These are phyloP conservation scores for Zygosaccharomyces sapae DNA, from an alignment of 1,139 yeast genomes.

Conservation along the genomic window DNA sequence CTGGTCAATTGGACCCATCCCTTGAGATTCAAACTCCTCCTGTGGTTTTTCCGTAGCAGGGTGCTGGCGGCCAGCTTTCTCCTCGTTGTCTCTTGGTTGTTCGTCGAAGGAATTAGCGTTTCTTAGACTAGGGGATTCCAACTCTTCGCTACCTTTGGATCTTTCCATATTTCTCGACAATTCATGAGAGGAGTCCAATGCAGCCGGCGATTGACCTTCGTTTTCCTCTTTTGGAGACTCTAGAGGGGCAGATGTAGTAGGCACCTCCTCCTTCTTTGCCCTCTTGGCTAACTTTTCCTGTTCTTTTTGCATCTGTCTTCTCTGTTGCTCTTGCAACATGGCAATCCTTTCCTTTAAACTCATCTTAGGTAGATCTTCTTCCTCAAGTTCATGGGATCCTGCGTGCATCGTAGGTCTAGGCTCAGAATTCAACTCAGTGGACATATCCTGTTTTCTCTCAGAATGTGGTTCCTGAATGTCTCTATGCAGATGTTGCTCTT, in stretches of 20 bases:
- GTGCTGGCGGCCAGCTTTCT: slow-evolving; percentile 4
- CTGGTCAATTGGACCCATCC: background rate
- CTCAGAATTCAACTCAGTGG: slow-evolving; percentile 3
- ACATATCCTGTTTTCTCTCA: slow-evolving; percentile 1
- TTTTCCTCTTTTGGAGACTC: slow-evolving; percentile 5
- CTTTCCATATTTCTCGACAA: slow-evolving; percentile 30
- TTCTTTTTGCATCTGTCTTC: slow-evolving; percentile 72
- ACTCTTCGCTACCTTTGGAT: slow-evolving; percentile 29
- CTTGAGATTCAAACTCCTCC: slow-evolving; percentile 1
- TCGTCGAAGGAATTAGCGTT: background rate
- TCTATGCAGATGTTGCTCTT: background rate
- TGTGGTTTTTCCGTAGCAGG: slow-evolving; percentile 26
- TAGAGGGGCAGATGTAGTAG: too few relatives aligned
- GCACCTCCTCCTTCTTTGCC: slow-evolving; percentile 50
- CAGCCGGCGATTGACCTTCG: background rate
- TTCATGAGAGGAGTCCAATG: slow-evolving; percentile 5
- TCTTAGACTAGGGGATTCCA: slow-evolving; percentile 20
- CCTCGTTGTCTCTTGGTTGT: background rate
- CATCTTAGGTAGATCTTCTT: slow-evolving; percentile 62
- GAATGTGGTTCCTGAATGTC: background rate
- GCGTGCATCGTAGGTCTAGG: slow-evolving; percentile 11
- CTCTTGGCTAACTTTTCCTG: slow-evolving; percentile 57
- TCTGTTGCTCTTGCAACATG: slow-evolving; percentile 73
- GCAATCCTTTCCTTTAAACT: slow-evolving; percentile 86
- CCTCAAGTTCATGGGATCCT: slow-evolving; percentile 27